Percentiles rank a stretch among this genome's conserved stretches.
phyloP scores from a whole-genome alignment of 2,329 filamentous ascomycete species.

The Knoxdaviesia capensis region DNA sequence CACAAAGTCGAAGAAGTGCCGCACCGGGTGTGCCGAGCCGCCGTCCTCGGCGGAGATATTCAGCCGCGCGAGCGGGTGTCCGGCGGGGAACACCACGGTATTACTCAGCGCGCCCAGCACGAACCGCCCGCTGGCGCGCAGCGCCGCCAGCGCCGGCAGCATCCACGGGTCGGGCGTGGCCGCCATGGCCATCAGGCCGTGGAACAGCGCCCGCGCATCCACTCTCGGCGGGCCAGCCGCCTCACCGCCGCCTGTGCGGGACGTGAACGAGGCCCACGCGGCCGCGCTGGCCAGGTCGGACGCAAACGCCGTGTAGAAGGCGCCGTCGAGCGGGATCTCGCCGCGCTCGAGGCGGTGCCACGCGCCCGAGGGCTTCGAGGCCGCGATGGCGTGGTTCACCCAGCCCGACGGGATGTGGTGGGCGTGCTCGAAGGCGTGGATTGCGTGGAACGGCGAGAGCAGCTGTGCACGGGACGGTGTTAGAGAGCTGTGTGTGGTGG shows the following conservation, averaged over 20 bases:
- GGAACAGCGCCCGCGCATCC: slow-evolving; percentile 64
- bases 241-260: slow-evolving; percentile 5
- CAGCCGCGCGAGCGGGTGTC: slow-evolving; percentile 41
- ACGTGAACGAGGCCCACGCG: slow-evolving; percentile 46
- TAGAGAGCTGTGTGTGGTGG: slow-evolving; percentile 5
- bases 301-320: slow-evolving; percentile 61
- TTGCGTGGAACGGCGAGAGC: slow-evolving; percentile 76
- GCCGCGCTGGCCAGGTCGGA: slow-evolving; percentile 44
- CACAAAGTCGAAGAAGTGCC: slow-evolving; percentile 64
- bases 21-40: slow-evolving; percentile 23
- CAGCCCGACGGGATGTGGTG: slow-evolving; percentile 68
- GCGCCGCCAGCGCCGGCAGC: slow-evolving; percentile 56
- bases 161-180: slow-evolving; percentile 65
- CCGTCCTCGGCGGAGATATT: slow-evolving; percentile 25
- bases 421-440: slow-evolving; percentile 69
- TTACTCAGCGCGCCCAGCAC: slow-evolving; percentile 75
- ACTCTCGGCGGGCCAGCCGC: slow-evolving; percentile 49
- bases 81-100: slow-evolving; percentile 67
- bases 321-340: slow-evolving; percentile 51
- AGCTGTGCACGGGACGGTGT: slow-evolving; percentile 35
- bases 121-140: slow-evolving; percentile 44
- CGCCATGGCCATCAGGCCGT: slow-evolving; percentile 70
- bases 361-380: slow-evolving; percentile 54
- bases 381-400: slow-evolving; percentile 78
- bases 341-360: slow-evolving; percentile 85